Evolutionary conservation across 2,329 filamentous ascomycete species (phyloP).

Genomic region (Phoma herbarum): DNA sequence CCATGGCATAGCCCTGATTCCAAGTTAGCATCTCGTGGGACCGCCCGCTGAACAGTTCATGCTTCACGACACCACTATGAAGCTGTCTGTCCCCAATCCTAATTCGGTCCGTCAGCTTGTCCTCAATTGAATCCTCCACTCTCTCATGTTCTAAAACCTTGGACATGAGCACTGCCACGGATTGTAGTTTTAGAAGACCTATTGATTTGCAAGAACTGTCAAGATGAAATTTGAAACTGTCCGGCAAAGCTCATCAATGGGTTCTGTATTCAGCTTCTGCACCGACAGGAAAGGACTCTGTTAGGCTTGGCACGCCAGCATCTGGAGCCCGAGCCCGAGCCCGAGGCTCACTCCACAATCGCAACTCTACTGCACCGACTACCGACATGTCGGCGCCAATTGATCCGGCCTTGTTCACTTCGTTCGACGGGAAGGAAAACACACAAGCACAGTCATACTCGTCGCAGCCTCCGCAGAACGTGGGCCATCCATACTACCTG

Average conservation of each 20-base stretch:
- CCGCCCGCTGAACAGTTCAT: background rate
- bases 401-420: constrained; percentile 43
- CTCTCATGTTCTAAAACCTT: background rate
- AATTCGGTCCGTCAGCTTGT: background rate
- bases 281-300: no score
- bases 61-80: background rate
- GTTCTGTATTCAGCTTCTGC: no score
- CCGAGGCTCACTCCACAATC: no score
- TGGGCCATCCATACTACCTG: constrained; percentile 46
- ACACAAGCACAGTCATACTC: constrained; percentile 35
- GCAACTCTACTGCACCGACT: no score
- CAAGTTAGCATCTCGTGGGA: background rate
- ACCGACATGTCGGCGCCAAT: constrained; percentile 42
- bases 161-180: background rate
- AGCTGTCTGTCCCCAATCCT: background rate
- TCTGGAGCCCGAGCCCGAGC: no score
- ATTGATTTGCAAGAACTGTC: no score
- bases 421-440: constrained; percentile 31
- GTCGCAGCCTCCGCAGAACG: constrained; percentile 34
- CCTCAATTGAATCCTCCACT: background rate
- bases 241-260: no score
- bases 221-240: no score
- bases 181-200: background rate
- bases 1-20: background rate
- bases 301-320: no score